A percentile compares a stretch with the other conserved stretches of the same genome.
Conservation (phyloP, 768 basidiomycete genomes). For the Tylopilus sp. region DNA sequence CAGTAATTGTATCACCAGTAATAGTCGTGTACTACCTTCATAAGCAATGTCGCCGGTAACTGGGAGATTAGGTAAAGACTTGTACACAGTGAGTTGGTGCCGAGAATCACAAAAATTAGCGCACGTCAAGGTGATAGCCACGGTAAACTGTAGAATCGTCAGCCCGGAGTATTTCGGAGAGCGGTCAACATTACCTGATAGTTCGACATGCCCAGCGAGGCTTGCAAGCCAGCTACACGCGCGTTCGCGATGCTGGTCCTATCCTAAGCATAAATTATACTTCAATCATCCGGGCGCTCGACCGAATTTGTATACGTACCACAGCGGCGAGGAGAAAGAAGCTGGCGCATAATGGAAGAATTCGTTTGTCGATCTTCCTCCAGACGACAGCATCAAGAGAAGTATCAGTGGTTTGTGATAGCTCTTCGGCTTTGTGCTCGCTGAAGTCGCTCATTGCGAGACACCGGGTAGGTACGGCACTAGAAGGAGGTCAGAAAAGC, state of each 20-base stretch:
- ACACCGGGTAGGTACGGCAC: background rate
- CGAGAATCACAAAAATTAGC: background rate
- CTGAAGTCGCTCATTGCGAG: background rate
- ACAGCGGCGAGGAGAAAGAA: slow-evolving; percentile 52
- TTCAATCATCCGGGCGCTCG: background rate
- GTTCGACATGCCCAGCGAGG: slow-evolving; percentile 35
- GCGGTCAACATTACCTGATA: slow-evolving; percentile 18
- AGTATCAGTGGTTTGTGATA: slow-evolving; percentile 6
- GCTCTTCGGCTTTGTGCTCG: slow-evolving; percentile 2
- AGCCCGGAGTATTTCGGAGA: background rate
- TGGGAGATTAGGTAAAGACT: slow-evolving; percentile 45
- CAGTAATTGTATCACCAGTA: background rate
- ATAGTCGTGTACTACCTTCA: slow-evolving; percentile 38
- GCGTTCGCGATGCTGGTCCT: slow-evolving; percentile 55
- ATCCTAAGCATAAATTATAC: slow-evolving; percentile 25
- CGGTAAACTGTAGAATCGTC: slow-evolving; percentile 29
- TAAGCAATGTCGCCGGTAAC: slow-evolving; percentile 55
- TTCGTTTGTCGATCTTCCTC: slow-evolving; percentile 46
- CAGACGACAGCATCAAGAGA: slow-evolving; percentile 39
- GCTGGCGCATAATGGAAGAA: slow-evolving; percentile 47
- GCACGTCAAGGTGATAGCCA: slow-evolving; percentile 27
- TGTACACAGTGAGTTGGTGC: background rate
- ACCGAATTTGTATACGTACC: slow-evolving; percentile 31
- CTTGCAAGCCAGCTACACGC: slow-evolving; percentile 56
- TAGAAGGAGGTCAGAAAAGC: background rate